Base-by-base conservation (phyloP, 2,329 filamentous ascomycete genomes). In the Nemania abortiva region DNA sequence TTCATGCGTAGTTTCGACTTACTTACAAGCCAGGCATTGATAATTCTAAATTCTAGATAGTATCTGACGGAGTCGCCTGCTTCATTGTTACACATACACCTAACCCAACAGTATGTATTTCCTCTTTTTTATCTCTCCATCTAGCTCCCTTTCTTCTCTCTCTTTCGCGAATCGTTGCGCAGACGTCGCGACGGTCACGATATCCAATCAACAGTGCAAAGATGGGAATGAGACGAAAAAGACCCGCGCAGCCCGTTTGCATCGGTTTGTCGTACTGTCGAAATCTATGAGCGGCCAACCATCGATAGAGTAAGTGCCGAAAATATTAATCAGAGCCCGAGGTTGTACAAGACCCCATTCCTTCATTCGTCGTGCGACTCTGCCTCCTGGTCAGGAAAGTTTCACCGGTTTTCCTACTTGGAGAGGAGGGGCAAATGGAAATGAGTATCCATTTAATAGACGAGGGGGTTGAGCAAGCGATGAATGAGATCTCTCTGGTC, bases 241-340 rank as follows among this genome's bases (percentile, higher is more conserved):
- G 45, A 42, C 55, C 29, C 22, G 57, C 56, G 52, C 60, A 42
- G 56, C 49, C 49, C 61, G 53, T 69, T 66, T 69, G 69, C 66
- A 65, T 55, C 22, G 58, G 42, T 53, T 60, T 61, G 69, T 67
- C 63, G 45, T 65, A 69, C 69, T 20, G 15, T 50, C 15, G 45
- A 66, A 52, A 11, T 42, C n/a, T 34, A 54, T 55, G 61, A 47
- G 47, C 42, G 47, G 45, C 50, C 45, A 60, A 54, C 24, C 57
- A 66, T 57, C n/a, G 20, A 62, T 22, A 31, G 42, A 27, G 24
- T 24, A 64, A 61, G 52, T 66, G 59, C 54, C 58, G 66, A 31
- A 18, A 34, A 55, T 47, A 45, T 50, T 61, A 59, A 63, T 15
- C 47, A 69, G 66, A 66, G 57, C 66, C 66, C 63, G 60, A 53